Conservation (phyloP, 768 basidiomycete genomes). For the Xerocomus potaroensis region DNA sequence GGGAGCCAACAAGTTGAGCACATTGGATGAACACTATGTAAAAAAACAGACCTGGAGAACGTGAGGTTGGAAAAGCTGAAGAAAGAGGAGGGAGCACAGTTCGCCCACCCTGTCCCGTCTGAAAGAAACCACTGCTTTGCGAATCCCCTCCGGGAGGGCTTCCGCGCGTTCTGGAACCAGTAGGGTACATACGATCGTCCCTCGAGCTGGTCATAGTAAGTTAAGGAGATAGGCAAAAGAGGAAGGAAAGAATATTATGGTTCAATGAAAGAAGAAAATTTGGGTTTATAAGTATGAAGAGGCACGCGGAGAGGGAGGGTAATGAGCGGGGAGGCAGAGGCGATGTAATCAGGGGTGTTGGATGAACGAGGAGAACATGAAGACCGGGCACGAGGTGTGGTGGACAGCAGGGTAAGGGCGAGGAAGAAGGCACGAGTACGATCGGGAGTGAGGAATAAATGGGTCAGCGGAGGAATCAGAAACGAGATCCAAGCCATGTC, state of each 20-base stretch:
- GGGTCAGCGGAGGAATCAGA: conserved; percentile 17
- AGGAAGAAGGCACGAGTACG: conserved; percentile 28
- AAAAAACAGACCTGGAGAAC: conserved; percentile 82
- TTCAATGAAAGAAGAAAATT: conserved; percentile 48
- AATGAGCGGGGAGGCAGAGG: conserved; percentile 39
- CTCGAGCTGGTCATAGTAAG: conserved; percentile 65
- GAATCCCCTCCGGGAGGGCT: conserved; percentile 61
- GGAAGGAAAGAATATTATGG: conserved; percentile 41
- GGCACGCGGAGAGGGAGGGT: conserved; percentile 41
- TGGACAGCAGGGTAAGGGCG: conserved; percentile 37
- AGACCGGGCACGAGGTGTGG: conserved; percentile 48
- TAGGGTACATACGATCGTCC: conserved; percentile 68
- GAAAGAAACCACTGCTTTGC: conserved; percentile 64
- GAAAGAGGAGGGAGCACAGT: conserved; percentile 82
- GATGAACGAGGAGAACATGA: conserved; percentile 49
- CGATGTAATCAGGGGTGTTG: conserved; percentile 43
- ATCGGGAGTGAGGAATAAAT: conserved; percentile 24
- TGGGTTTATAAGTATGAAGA: conserved; percentile 47
- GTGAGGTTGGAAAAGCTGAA: conserved; percentile 83
- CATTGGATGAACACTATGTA: conserved; percentile 49
- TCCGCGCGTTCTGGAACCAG: conserved; percentile 57
- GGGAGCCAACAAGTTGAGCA: conserved; percentile 56
- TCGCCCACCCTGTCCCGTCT: conserved; percentile 85
- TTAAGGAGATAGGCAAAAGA: conserved; percentile 56
- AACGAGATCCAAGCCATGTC: conserved; percentile 1